Percentiles rank a stretch among this genome's conserved stretches.
Evolutionary conservation across 176 grass and related monocot species (phyloP).

Genomic region (Microstegium vimineum): DNA sequence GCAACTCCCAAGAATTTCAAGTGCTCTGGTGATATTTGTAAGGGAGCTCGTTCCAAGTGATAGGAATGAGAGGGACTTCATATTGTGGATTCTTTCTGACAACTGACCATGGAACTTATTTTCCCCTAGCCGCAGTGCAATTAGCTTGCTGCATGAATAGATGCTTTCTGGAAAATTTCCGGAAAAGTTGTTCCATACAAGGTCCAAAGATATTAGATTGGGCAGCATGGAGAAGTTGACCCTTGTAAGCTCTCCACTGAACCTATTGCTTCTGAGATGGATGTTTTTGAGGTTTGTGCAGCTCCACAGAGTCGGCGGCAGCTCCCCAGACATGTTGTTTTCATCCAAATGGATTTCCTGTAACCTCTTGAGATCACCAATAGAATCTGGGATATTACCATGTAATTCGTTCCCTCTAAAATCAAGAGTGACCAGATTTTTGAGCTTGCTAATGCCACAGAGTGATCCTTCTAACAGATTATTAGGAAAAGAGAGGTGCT

Average conservation of each 20-base stretch:
- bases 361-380: conserved; percentile 15
- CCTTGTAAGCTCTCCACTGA: background rate
- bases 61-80: background rate
- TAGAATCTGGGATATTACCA: conserved; percentile 2
- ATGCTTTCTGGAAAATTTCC: too few relatives aligned
- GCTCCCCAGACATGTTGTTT: conserved; percentile 23
- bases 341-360: background rate
- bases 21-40: background rate
- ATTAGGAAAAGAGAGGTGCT: conserved; percentile 3
- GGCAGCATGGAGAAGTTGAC: background rate
- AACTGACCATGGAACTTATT: background rate
- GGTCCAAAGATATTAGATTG: too few relatives aligned
- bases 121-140: too few relatives aligned
- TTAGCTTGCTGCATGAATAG: too few relatives aligned
- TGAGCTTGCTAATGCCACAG: background rate
- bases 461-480: conserved; percentile 3
- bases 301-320: background rate
- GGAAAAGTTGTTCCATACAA: too few relatives aligned
- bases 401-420: conserved; percentile 24
- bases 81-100: background rate
- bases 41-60: background rate
- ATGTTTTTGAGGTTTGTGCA: conserved; percentile 17
- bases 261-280: background rate
- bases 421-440: background rate
- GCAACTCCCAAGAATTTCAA: background rate